Evolutionary conservation across 2,329 filamentous ascomycete species (phyloP).

Genomic region (Calcarisporium arbuscula): DNA sequence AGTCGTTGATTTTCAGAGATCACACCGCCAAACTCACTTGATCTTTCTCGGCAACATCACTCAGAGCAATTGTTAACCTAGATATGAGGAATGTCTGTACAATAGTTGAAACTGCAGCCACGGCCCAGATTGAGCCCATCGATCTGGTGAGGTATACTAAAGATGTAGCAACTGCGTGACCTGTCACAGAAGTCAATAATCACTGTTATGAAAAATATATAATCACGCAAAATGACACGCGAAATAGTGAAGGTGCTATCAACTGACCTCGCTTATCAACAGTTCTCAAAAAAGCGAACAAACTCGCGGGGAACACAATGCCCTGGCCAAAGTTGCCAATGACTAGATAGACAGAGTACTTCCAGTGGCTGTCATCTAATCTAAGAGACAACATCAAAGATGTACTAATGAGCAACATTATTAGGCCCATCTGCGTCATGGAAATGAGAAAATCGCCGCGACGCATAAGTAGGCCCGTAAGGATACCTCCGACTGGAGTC

Average conservation of each 20-base stretch:
- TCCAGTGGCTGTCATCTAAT: constrained; percentile 43
- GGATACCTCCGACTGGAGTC: constrained; percentile 49
- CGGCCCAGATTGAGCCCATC: constrained; percentile 57
- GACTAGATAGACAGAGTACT: constrained; percentile 51
- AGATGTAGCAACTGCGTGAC: constrained; percentile 57
- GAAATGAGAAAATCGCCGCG: constrained; percentile 45
- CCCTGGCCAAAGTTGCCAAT: constrained; percentile 55
- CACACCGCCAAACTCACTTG: constrained; percentile 52
- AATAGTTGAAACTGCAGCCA: constrained; percentile 55
- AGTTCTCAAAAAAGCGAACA: constrained; percentile 57
- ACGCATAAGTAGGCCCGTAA: constrained; percentile 53
- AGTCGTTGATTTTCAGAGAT: constrained; percentile 14
- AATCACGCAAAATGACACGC: not conserved
- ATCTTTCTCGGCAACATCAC: constrained; percentile 50
- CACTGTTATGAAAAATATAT: not conserved
- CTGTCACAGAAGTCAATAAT: constrained; percentile 23
- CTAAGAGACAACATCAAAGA: constrained; percentile 42
- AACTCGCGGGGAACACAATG: constrained; percentile 49
- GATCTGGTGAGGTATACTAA: constrained; percentile 59
- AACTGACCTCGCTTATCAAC: constrained; percentile 54
- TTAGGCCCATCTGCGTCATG: constrained; percentile 43
- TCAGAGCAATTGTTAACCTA: constrained; percentile 46
- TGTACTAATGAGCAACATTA: constrained; percentile 49
- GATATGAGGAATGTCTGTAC: constrained; percentile 55
- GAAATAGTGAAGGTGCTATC: not conserved